These are phyloP conservation scores for Solanum acaule DNA, from an alignment of 257 asterid species.

Conservation along the genomic window DNA sequence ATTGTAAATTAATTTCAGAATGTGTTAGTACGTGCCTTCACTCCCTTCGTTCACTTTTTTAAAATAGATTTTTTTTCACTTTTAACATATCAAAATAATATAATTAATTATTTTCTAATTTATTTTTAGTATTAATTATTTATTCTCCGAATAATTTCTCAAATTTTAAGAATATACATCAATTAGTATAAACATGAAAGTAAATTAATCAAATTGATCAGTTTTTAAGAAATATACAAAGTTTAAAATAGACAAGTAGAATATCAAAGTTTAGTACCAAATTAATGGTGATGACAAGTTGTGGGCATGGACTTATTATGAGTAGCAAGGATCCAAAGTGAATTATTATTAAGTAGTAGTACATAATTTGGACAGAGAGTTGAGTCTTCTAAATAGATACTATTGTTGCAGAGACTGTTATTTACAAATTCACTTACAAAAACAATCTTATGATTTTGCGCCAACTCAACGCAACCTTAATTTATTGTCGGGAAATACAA, in stretches of 20 bases:
- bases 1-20: background rate
- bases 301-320: background rate
- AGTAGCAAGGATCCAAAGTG: background rate
- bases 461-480: constrained; percentile 34
- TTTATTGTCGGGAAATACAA: constrained; percentile 13
- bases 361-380: background rate
- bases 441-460: constrained; percentile 13
- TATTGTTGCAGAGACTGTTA: background rate
- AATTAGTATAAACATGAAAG: no score
- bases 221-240: no score
- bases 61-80: no score
- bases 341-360: background rate
- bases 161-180: no score
- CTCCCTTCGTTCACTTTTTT: background rate
- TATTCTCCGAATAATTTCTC: no score
- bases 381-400: background rate
- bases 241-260: no score
- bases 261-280: no score
- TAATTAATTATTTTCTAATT: no score
- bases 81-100: no score
- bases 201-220: no score
- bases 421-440: background rate
- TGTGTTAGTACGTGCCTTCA: background rate
- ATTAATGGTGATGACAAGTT: background rate
- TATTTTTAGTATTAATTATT: no score